A percentile compares a stretch with the other conserved stretches of the same genome.
phyloP scores from a whole-genome alignment of 768 basidiomycete species.

The Myochromella boudieri region DNA sequence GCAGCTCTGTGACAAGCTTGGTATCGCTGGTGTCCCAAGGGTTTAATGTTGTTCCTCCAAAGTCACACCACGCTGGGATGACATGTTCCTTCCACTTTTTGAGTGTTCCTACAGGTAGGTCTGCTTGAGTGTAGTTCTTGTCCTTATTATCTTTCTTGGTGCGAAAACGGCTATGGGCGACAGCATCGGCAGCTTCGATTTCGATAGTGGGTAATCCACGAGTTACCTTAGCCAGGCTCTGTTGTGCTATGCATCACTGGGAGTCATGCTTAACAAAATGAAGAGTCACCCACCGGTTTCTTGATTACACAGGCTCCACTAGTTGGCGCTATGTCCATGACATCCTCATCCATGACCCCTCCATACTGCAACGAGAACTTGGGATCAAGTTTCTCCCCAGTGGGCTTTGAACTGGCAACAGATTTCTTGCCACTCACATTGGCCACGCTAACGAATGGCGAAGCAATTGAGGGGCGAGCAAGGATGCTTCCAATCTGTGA shows the following conservation, averaged over 20 bases:
- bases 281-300: too few relatives aligned
- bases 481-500: not conserved
- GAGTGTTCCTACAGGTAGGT: slow-evolving; percentile 3
- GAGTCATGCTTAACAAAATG: too few relatives aligned
- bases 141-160: not conserved
- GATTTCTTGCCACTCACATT: not conserved
- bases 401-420: not conserved
- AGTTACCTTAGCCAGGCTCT: not conserved
- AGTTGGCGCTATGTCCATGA: not conserved
- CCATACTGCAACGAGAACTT: not conserved
- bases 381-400: not conserved
- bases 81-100: slow-evolving; percentile 1
- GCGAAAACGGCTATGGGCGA: not conserved
- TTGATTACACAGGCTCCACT: not conserved
- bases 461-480: not conserved
- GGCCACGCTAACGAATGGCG: not conserved
- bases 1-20: not conserved
- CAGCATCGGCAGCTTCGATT: not conserved
- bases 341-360: not conserved
- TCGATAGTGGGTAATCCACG: not conserved
- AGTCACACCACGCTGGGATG: slow-evolving; percentile 4
- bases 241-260: too few relatives aligned
- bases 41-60: slow-evolving; percentile 3
- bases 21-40: slow-evolving; percentile 2
- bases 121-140: slow-evolving; percentile 1